Evolutionary conservation across 192 early-diverging fungal genomes (phyloP).

Genomic region (Kickxella alabastrina): DNA sequence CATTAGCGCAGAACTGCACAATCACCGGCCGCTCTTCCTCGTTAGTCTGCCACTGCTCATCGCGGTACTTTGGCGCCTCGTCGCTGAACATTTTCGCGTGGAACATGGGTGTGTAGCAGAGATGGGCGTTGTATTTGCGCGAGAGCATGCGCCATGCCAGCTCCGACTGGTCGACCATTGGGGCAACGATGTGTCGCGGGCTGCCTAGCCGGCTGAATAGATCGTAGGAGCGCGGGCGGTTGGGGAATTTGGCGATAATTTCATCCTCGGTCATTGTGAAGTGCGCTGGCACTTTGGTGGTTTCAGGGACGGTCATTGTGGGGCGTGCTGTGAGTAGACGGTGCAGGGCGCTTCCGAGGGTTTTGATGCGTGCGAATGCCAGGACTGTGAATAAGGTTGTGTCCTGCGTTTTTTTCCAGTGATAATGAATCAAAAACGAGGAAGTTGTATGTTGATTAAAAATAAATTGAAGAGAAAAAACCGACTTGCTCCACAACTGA

Average conservation of each 20-base stretch:
- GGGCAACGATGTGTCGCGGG: conserved; percentile 80
- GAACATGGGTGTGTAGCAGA: conserved; percentile 99
- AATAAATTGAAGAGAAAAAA: not conserved
- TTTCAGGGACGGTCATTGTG: conserved; percentile 14
- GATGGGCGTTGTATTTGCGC: conserved; percentile 75
- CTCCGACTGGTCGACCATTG: conserved; percentile 98
- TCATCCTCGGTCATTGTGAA: conserved; percentile 58
- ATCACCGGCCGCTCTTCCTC: conserved; percentile 76
- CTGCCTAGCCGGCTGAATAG: conserved; percentile 69
- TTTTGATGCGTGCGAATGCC: conserved; percentile 2
- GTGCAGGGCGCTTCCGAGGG: conserved; percentile 12
- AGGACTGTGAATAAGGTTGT: too few relatives aligned
- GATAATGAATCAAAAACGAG: not conserved
- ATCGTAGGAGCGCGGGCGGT: conserved; percentile 73
- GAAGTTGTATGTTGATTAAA: too few relatives aligned
- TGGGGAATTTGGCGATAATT: conserved; percentile 42
- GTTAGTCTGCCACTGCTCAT: conserved; percentile 71
- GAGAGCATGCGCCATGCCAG: conserved; percentile 92
- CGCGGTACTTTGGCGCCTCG: conserved; percentile 57
- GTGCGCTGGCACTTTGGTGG: conserved; percentile 64
- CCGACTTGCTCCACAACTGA: too few relatives aligned
- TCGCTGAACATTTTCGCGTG: conserved; percentile 85
- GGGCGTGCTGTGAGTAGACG: conserved; percentile 4
- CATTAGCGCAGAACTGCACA: conserved; percentile 97
- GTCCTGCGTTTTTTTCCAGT: too few relatives aligned